These are phyloP conservation scores for Flaveria bidentis DNA, from an alignment of 129 eudicot genomes.

Conservation along the genomic window DNA sequence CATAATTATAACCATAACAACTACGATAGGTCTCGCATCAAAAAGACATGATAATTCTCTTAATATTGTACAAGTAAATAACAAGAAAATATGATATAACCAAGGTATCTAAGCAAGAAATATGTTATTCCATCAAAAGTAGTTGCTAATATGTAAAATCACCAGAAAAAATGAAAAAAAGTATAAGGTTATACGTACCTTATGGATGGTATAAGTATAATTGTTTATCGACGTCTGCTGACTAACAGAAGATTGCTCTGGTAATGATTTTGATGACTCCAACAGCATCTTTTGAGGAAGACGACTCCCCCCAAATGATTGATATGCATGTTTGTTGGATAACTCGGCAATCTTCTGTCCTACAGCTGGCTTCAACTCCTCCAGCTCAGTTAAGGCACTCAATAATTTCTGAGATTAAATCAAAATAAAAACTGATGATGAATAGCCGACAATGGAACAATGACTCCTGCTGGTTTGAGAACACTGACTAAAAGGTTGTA, in stretches of 20 bases:
- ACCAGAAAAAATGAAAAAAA: not conserved
- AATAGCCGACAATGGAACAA: constrained; percentile 18
- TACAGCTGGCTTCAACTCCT: constrained; percentile 72
- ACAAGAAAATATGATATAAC: constrained; percentile 5
- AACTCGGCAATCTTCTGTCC: constrained; percentile 55
- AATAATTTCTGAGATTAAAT: constrained; percentile 55
- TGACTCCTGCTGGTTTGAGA: not conserved
- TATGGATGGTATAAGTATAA: constrained; percentile 37
- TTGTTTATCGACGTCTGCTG: constrained; percentile 35
- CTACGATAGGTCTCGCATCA: constrained; percentile 18
- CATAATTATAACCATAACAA: not conserved
- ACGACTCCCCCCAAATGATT: constrained; percentile 51
- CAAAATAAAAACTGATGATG: not conserved
- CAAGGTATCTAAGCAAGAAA: not conserved
- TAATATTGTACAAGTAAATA: not conserved
- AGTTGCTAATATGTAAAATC: constrained; percentile 7
- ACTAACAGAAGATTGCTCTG: constrained; percentile 33
- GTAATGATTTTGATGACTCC: constrained; percentile 46
- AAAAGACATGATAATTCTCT: not conserved
- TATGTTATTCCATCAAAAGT: constrained; percentile 1
- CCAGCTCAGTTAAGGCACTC: constrained; percentile 73
- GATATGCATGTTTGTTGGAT: constrained; percentile 51
- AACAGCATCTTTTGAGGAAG: constrained; percentile 32
- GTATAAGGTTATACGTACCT: constrained; percentile 43
- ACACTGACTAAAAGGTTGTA: constrained; percentile 21